Conservation (phyloP, 179 eudicot genomes). For the Spinacia oleracea region DNA sequence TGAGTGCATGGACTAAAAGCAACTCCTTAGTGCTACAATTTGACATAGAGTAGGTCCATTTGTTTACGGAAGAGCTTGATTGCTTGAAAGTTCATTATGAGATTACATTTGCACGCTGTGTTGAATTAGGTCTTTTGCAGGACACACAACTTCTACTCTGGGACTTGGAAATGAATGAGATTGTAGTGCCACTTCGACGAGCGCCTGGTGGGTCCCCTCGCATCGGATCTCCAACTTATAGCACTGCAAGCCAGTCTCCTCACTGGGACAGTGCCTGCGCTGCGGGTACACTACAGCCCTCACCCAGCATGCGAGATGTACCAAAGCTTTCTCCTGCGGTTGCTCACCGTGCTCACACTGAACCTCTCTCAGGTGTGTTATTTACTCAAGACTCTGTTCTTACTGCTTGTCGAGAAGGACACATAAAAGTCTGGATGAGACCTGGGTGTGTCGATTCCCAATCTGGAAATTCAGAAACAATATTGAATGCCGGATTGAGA, state of each 20-base stretch:
- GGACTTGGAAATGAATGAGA: conserved; percentile 87
- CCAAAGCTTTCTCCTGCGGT: conserved; percentile 82
- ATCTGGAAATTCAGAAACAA: conserved; percentile 18
- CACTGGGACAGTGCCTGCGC: conserved; percentile 66
- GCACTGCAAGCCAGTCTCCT: conserved; percentile 71
- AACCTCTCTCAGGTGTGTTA: conserved; percentile 71
- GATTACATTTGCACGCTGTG: neutral
- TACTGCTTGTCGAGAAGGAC: conserved; percentile 77
- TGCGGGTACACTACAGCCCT: conserved; percentile 61
- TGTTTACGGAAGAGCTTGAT: neutral
- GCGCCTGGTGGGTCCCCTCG: conserved; percentile 68
- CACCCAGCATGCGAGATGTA: conserved; percentile 79
- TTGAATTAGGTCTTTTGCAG: conserved; percentile 33
- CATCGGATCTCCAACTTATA: conserved; percentile 84
- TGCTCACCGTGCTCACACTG: conserved; percentile 72
- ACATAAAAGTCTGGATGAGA: conserved; percentile 74
- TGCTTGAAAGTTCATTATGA: neutral
- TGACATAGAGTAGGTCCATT: neutral
- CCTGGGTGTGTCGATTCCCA: conserved; percentile 48
- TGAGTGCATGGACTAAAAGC: neutral
- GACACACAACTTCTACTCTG: conserved; percentile 82
- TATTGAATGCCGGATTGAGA: conserved; percentile 20
- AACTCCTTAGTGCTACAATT: neutral
- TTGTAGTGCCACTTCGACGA: conserved; percentile 82
- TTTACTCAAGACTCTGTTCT: conserved; percentile 68